phyloP scores from a whole-genome alignment of 2,329 filamentous ascomycete species.

The Sclerotinia trifoliorum region DNA sequence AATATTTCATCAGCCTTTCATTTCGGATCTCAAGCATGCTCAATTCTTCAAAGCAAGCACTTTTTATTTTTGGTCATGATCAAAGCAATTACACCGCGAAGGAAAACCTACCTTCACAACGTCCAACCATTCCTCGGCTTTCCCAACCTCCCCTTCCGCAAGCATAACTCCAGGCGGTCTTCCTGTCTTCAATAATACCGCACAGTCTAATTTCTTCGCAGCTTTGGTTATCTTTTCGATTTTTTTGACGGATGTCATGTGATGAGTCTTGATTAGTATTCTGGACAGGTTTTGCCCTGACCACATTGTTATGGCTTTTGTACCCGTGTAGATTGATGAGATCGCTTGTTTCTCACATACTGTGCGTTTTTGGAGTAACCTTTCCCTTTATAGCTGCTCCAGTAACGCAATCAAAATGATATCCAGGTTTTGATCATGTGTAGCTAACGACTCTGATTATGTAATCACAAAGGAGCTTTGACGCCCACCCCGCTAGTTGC shows the following conservation, averaged over 20 bases:
- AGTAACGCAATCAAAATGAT: too few relatives aligned
- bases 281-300: constrained; percentile 17
- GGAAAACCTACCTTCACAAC: constrained; percentile 32
- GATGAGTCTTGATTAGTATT: constrained; percentile 73
- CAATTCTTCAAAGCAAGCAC: neutral
- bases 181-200: constrained; percentile 65
- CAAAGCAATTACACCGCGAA: neutral
- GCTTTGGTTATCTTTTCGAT: constrained; percentile 62
- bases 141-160: constrained; percentile 49
- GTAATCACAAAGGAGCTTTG: neutral
- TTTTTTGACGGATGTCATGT: constrained; percentile 80
- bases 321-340: neutral
- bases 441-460: neutral
- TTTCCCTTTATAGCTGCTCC: neutral
- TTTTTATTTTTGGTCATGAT: neutral
- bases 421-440: neutral
- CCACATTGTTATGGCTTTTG: neutral
- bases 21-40: neutral
- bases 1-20: neutral
- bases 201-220: constrained; percentile 56
- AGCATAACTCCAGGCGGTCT: constrained; percentile 77
- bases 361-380: neutral
- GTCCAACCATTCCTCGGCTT: constrained; percentile 33
- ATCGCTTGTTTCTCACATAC: neutral
- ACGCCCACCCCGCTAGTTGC: neutral